Conservation (phyloP, 164 flowering plant genomes). For the Pachysandra terminalis region DNA sequence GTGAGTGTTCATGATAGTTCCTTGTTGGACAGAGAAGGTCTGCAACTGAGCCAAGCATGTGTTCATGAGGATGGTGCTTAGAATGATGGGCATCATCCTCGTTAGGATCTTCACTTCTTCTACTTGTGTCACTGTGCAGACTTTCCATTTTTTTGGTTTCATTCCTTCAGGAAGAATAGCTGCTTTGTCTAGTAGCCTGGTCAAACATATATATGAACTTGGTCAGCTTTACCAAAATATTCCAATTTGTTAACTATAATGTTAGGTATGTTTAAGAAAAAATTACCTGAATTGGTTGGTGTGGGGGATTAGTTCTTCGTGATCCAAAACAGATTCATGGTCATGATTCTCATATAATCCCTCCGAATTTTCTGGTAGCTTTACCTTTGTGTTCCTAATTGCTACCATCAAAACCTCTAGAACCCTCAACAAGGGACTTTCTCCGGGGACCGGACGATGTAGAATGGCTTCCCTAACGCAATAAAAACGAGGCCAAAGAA, state of each 20-base stretch:
- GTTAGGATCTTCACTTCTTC: conserved; percentile 21
- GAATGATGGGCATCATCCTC: conserved; percentile 14
- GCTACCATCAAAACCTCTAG: conserved; percentile 10
- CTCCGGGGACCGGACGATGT: conserved; percentile 13
- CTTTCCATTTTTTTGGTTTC: conserved; percentile 11
- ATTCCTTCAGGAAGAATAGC: conserved; percentile 13
- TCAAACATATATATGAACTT: not conserved
- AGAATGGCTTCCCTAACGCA: conserved; percentile 16
- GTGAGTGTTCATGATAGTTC: not conserved
- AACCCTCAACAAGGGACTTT: conserved; percentile 13
- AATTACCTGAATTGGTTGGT: conserved; percentile 10
- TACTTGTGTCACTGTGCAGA: conserved; percentile 19
- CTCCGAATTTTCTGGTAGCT: conserved; percentile 6
- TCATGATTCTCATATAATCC: conserved; percentile 9
- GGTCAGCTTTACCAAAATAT: not conserved
- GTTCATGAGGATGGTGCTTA: conserved; percentile 17
- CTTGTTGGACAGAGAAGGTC: no score
- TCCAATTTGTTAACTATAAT: no score
- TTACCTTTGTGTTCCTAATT: conserved; percentile 1
- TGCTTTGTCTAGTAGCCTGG: conserved; percentile 21
- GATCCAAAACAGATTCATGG: not conserved
- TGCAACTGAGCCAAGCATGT: not conserved
- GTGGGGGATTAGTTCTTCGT: conserved; percentile 6
- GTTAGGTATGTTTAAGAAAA: not conserved
- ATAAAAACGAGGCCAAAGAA: conserved; percentile 10